phyloP scores from a whole-genome alignment of 108 stramenopile species.

The Chaetoceros muelleri region DNA sequence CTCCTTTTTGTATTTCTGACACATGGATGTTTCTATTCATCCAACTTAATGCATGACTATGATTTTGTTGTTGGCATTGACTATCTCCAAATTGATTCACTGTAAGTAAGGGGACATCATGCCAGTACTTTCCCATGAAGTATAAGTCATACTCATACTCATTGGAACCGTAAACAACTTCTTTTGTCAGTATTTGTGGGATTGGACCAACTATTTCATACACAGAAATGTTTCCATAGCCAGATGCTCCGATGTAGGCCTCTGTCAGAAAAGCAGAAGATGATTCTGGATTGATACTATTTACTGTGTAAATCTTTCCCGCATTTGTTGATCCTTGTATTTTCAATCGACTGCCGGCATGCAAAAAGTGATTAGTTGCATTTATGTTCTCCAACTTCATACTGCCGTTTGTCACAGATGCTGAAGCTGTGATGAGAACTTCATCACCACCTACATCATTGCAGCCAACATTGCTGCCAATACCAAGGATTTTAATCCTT shows the following conservation, averaged over 20 bases:
- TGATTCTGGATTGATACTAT: slow-evolving; percentile 17
- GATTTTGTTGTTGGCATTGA: slow-evolving; percentile 12
- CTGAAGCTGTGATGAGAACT: slow-evolving; percentile 22
- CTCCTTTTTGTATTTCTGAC: slow-evolving; percentile 23
- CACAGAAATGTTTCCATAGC: slow-evolving; percentile 10
- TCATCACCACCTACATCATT: slow-evolving; percentile 42
- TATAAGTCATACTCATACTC: slow-evolving; percentile 65
- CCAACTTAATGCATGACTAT: slow-evolving; percentile 15
- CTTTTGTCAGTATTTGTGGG: slow-evolving; percentile 29
- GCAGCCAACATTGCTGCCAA: slow-evolving; percentile 49
- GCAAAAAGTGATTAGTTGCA: slow-evolving; percentile 3
- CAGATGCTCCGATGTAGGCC: slow-evolving; percentile 18
- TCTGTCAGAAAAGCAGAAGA: slow-evolving; percentile 20
- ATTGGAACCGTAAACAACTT: slow-evolving; percentile 27
- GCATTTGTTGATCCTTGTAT: slow-evolving; percentile 15
- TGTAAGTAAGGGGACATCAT: slow-evolving; percentile 33
- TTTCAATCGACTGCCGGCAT: slow-evolving; percentile 20
- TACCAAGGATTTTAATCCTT: slow-evolving; percentile 25
- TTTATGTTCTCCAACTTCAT: slow-evolving; percentile 12
- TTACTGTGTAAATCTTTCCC: slow-evolving; percentile 32
- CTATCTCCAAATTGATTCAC: slow-evolving; percentile 42
- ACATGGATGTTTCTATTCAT: slow-evolving; percentile 42
- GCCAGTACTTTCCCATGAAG: slow-evolving; percentile 52
- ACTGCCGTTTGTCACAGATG: slow-evolving; percentile 29
- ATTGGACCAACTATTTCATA: slow-evolving; percentile 18